These are phyloP conservation scores for Bipolaris sorokiniana DNA, from an alignment of 2,329 filamentous ascomycete species.

Conservation along the genomic window DNA sequence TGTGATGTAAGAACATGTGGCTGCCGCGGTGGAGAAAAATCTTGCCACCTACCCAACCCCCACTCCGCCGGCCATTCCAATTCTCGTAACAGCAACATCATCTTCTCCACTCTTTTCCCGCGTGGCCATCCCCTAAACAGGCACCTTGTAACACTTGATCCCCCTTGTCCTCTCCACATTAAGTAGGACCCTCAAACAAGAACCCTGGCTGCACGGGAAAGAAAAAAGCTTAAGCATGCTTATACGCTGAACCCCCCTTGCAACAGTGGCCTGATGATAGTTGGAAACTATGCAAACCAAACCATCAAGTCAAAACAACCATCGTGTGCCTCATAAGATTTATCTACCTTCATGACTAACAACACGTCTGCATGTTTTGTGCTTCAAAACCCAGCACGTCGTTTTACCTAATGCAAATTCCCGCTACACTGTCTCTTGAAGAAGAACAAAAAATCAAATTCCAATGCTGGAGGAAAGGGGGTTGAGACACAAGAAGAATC, in stretches of 20 bases:
- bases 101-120: neutral
- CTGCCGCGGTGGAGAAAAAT: neutral
- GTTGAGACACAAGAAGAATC: too few relatives aligned
- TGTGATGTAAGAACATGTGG: neutral
- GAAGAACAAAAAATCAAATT: too few relatives aligned
- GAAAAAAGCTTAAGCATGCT: neutral
- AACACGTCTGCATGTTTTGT: too few relatives aligned
- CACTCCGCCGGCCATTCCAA: neutral
- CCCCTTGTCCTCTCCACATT: neutral
- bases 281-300: too few relatives aligned
- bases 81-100: neutral
- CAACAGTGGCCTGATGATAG: too few relatives aligned
- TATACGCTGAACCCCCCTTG: neutral
- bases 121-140: neutral
- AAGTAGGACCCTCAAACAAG: neutral
- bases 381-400: too few relatives aligned
- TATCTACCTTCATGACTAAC: too few relatives aligned
- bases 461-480: too few relatives aligned
- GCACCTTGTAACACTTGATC: neutral
- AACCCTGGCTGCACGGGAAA: neutral
- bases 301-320: too few relatives aligned
- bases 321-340: too few relatives aligned
- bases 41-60: neutral
- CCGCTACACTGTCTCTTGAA: too few relatives aligned
- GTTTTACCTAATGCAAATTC: too few relatives aligned